phyloP scores from a whole-genome alignment of 73 alveolate genomes.

The Halteria grandinella region DNA sequence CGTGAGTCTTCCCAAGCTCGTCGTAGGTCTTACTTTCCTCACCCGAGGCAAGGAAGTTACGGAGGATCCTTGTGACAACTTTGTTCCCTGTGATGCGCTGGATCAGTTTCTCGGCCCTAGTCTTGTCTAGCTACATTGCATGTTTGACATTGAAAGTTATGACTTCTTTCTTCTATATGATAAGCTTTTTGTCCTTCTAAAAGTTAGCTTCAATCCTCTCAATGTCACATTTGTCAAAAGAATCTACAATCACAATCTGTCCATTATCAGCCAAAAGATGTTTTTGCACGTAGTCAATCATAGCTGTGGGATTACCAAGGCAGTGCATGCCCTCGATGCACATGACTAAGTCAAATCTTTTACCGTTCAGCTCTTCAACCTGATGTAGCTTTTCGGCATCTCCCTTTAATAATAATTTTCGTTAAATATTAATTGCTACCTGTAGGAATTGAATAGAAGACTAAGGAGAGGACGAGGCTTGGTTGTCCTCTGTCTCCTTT shows the following conservation, averaged over 20 bases:
- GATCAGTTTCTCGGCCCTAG: not conserved
- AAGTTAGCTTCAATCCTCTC: not conserved
- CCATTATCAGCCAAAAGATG: not conserved
- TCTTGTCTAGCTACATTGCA: slow-evolving; percentile 23
- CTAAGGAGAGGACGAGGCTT: too few species aligned
- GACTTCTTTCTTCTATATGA: slow-evolving; percentile 8
- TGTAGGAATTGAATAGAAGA: too few species aligned
- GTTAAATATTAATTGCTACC: too few species aligned
- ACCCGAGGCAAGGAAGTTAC: slow-evolving; percentile 32
- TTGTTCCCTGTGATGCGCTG: not conserved
- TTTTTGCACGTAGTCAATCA: not conserved
- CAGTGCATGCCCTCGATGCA: slow-evolving; percentile 89
- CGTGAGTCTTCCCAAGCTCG: slow-evolving; percentile 27
- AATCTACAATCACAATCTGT: slow-evolving; percentile 14
- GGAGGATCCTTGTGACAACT: not conserved
- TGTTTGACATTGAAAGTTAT: slow-evolving; percentile 28
- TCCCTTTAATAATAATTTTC: too few species aligned
- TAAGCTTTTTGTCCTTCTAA: not conserved
- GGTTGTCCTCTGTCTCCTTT: too few species aligned
- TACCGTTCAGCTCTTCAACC: slow-evolving; percentile 19
- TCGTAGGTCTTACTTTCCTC: slow-evolving; percentile 32
- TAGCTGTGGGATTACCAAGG: not conserved
- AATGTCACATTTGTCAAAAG: slow-evolving; percentile 16
- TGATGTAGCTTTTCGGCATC: slow-evolving; percentile 75
- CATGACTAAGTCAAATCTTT: slow-evolving; percentile 67